Conservation (phyloP, 306 rosid species). For the Medicago ruthenica region DNA sequence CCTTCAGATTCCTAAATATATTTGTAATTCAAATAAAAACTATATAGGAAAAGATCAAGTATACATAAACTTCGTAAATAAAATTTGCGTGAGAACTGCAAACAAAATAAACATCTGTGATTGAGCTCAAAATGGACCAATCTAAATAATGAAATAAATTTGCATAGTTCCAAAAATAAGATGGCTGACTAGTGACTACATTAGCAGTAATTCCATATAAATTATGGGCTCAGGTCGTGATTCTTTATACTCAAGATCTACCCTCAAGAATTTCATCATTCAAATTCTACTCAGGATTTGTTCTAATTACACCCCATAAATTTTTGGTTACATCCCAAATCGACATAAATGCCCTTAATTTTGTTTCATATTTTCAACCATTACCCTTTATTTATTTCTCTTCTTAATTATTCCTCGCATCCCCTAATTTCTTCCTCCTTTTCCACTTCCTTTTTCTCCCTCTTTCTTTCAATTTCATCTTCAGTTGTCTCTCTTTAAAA, state of each 20-base stretch:
- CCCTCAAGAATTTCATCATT: conserved; percentile 24
- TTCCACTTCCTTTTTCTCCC: no score
- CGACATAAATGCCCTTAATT: no score
- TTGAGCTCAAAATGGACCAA: conserved; percentile 10
- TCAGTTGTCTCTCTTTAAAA: no score
- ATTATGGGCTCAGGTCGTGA: conserved; percentile 7
- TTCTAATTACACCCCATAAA: no score
- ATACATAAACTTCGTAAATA: background rate
- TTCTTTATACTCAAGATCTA: conserved; percentile 2
- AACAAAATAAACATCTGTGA: background rate
- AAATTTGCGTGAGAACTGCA: conserved; percentile 2
- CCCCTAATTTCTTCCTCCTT: no score
- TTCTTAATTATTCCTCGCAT: no score
- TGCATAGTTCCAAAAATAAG: background rate
- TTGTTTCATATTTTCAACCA: no score
- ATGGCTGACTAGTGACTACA: conserved; percentile 22
- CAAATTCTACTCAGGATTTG: background rate
- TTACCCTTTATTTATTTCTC: no score
- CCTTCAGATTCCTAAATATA: conserved; percentile 11
- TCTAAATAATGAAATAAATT: background rate
- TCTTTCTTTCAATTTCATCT: no score
- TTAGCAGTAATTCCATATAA: background rate
- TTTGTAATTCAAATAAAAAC: background rate
- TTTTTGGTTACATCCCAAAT: no score
- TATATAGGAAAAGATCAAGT: background rate